Conservation (phyloP, 1,284 basidiomycete genomes). For the Inonotus obliquus region DNA sequence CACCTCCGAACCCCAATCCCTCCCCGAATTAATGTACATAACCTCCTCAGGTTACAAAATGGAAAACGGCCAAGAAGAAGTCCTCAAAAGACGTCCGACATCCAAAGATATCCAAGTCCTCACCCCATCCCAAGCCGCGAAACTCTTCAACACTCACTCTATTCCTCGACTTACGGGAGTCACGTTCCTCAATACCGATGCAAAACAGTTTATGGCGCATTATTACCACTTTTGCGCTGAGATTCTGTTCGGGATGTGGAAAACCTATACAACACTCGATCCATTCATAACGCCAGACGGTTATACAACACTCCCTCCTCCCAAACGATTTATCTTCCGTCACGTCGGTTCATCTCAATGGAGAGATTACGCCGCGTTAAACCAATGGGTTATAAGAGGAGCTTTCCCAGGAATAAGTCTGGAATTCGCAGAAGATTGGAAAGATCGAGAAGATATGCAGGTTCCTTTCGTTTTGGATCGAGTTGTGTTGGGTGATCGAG, state of each 20-base stretch:
- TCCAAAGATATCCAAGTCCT: conserved; percentile 78
- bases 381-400: conserved; percentile 71
- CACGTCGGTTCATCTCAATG: conserved; percentile 70
- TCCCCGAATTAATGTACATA: conserved; percentile 53
- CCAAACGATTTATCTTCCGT: conserved; percentile 70
- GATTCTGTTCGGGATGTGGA: conserved; percentile 85
- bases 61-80: conserved; percentile 29
- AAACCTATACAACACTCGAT: conserved; percentile 80
- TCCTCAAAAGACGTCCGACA: conserved; percentile 52
- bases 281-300: conserved; percentile 59
- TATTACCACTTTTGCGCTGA: conserved; percentile 88
- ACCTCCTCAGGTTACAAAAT: conserved; percentile 53
- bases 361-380: conserved; percentile 85
- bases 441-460: conserved; percentile 65
- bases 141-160: conserved; percentile 58
- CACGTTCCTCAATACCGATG: conserved; percentile 77
- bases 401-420: conserved; percentile 72
- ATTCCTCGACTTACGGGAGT: conserved; percentile 9
- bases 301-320: conserved; percentile 63
- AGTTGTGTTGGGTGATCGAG: conserved; percentile 77
- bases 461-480: conserved; percentile 77
- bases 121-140: conserved; percentile 59
- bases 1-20: conserved; percentile 44
- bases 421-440: conserved; percentile 78
- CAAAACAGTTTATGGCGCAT: conserved; percentile 76